Base-by-base conservation (phyloP, 441 rosid species). In the Gossypium gossypioides region DNA sequence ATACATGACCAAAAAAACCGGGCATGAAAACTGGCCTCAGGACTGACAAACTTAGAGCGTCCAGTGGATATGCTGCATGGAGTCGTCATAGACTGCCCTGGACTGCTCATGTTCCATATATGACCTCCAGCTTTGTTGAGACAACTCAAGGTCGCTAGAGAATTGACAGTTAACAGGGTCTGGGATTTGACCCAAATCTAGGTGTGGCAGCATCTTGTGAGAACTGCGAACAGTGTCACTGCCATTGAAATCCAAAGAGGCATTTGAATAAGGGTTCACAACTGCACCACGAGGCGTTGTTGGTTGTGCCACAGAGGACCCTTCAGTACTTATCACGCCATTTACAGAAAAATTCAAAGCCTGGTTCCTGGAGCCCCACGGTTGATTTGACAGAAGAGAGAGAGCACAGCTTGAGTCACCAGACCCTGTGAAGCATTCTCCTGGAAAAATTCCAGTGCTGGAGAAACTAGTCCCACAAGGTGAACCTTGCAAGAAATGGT, bases 361-460 rank as follows among this genome's bases (percentile, higher is more conserved):
- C 71, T 77, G 88, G 77, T 78, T 76, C 52, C 74, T 75, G 21
- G 86, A 78, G 80, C 81, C 83, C 91, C 88, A 85, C 72, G 84
- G 84, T 85, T 86, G 86, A 79, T 88, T 90, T 94, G 99, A 94
- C 99, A 94, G 99, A 92, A 91, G 97, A 94, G 99, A 94, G 99
- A 87, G 99, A 94, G 99, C 99, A 94, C 99, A 82, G 86, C 73
- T 86, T 6, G 97, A 87, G 75, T 90, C 82, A 16, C 86, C 74
- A 22, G 85, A 84, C 68, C 86, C 92, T 22, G 90, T 77, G 86
- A 85, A 87, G 86, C 93, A 86, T 84, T 85, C 90, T 78, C 82
- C 89, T 0, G 86, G 77, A 74, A 84, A 80, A 74, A 83, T 78
- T 70, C 72, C 86, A 9, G 88, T 74, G 76, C 83, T 13, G 66